Evolutionary conservation across 169 alveolate species (phyloP).

Genomic region (Cryptosporidium meleagridis): DNA sequence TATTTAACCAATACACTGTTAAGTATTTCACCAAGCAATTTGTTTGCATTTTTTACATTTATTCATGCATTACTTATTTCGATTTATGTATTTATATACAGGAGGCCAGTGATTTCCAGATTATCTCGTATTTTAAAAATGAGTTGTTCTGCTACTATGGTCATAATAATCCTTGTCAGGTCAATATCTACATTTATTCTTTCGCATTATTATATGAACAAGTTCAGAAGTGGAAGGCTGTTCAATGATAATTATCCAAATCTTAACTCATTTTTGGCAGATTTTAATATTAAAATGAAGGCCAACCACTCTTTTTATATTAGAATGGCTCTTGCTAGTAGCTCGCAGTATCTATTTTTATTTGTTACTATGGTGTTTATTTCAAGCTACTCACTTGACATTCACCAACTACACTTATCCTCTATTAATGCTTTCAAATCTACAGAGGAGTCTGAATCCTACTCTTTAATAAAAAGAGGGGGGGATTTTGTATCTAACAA

Average conservation of each 20-base stretch:
- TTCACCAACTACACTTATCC: conserved; percentile 65
- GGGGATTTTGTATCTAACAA: conserved; percentile 16
- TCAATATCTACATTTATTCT: conserved; percentile 19
- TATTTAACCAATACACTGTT: neutral
- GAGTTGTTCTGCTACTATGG: conserved; percentile 27
- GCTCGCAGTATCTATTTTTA: conserved; percentile 43
- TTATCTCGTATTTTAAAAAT: conserved; percentile 48
- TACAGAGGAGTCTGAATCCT: conserved; percentile 60
- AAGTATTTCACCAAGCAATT: conserved; percentile 35
- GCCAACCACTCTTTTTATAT: conserved; percentile 37
- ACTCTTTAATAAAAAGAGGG: conserved; percentile 42
- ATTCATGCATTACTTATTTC: conserved; percentile 47
- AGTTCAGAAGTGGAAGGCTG: conserved; percentile 16
- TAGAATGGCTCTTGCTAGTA: conserved; percentile 50
- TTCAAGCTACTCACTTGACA: conserved; percentile 60
- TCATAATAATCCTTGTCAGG: neutral
- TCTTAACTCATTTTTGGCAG: conserved; percentile 55
- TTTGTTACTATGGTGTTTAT: conserved; percentile 33
- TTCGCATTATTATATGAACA: conserved; percentile 11
- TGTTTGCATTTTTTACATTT: conserved; percentile 25
- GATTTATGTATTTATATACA: conserved; percentile 35
- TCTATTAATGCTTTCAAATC: conserved; percentile 61
- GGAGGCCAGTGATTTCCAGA: conserved; percentile 61
- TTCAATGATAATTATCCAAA: conserved; percentile 58
- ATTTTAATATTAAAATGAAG: conserved; percentile 40